phyloP scores from a whole-genome alignment of 2,329 filamentous ascomycete genomes.

The Arthrinium phaeospermum region DNA sequence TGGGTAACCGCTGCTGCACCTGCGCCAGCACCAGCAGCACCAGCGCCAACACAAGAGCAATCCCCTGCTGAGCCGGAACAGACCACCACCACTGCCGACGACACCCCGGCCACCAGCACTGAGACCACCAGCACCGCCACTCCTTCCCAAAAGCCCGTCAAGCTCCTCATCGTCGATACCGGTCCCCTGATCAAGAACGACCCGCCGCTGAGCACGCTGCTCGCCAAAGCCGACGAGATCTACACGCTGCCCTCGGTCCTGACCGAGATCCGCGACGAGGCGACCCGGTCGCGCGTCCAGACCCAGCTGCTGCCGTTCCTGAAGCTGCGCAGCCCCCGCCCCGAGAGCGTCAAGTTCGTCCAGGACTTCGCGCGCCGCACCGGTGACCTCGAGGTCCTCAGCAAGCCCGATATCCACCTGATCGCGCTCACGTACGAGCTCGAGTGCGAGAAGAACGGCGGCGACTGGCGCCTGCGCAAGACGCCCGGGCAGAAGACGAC shows the following conservation, averaged over 20 bases:
- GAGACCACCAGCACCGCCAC: neutral
- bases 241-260: constrained; percentile 87
- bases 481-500: constrained; percentile 79
- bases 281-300: constrained; percentile 80
- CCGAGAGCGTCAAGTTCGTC: constrained; percentile 79
- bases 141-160: constrained; percentile 65
- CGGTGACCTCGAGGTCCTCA: constrained; percentile 87
- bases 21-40: neutral
- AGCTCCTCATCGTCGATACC: constrained; percentile 87
- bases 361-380: constrained; percentile 87
- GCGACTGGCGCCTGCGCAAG: constrained; percentile 82
- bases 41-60: neutral
- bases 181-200: constrained; percentile 95
- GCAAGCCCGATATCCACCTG: constrained; percentile 86
- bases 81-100: neutral
- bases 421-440: constrained; percentile 91
- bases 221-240: constrained; percentile 76
- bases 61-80: neutral
- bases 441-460: constrained; percentile 90
- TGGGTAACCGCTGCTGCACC: neutral
- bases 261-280: constrained; percentile 84
- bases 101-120: too few relatives aligned
- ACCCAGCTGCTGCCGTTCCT: constrained; percentile 87
- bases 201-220: constrained; percentile 80
- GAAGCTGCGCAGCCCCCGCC: constrained; percentile 73